Base-by-base conservation (phyloP, 805 yeast genomes). In the Sungouiella blattae region DNA sequence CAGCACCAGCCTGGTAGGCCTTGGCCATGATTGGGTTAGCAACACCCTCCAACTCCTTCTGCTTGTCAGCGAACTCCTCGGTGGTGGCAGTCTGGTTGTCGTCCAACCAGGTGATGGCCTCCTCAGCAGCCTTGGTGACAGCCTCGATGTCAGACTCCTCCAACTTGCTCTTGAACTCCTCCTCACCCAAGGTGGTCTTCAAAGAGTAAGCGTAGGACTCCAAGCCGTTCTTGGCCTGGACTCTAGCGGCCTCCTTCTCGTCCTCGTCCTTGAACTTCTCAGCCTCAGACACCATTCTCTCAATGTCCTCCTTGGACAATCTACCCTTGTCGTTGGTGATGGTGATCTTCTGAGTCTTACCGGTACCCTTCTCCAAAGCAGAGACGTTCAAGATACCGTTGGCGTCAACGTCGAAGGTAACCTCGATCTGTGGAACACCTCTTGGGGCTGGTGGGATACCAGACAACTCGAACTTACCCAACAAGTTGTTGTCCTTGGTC, bases 391-490 rank as follows among this genome's bases (percentile, higher is more conserved):
- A 75, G 71, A 89, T 89, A 76, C 97, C 97, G 69, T 89, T 89
- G 50, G 97, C 96, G 68, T 89, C 97, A 58, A 89, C 75, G 67
- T 89, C 97, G 62, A 89, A 89, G 57, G 96, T 89, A 52, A 89
- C 97, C 78, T 89, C 97, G 57, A 89, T 83, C 75, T 88, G 96
- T 60, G 97, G 97, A 49, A 85, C 94, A 78, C 97, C 97, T 75
- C 96, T 87, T 73, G 96, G 96, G 30, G 96, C 96, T 53, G 96
- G 96, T 59, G 97, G 97, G 49, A 89, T 89, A 66, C 96, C 96
- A 50, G 93, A 69, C 58, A 89, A 81, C 73, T 89, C 97, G 71
- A 89, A 89, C 74, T 89, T 89, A 77, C 97, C 98, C 60, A 89
- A 81, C 66, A 88, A 69, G 80, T 88, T 89, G 83, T 89, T 89